A percentile compares a stretch with the other conserved stretches of the same genome.
Conservation (phyloP, 805 yeast species). For the Torulaspora indica region DNA sequence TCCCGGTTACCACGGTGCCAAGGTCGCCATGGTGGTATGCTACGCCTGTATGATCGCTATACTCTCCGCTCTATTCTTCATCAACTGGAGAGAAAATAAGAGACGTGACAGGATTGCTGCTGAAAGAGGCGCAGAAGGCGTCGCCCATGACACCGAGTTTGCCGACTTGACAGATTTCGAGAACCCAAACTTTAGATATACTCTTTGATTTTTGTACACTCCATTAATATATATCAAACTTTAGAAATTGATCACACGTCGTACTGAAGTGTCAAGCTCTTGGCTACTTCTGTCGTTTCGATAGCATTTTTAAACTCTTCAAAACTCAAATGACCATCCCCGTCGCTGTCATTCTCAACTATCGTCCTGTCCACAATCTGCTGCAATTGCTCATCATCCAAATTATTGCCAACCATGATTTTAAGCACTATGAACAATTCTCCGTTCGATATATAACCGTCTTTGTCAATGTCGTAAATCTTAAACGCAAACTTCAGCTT, state of each 20-base stretch:
- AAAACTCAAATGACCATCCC: conserved; percentile 80
- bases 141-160: conserved; percentile 26
- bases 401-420: conserved; percentile 93
- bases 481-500: conserved; percentile 85
- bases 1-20: conserved; percentile 57
- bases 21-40: conserved; percentile 47
- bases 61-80: conserved; percentile 29
- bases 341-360: conserved; percentile 84
- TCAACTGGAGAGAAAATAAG: conserved; percentile 40
- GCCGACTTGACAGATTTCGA: conserved; percentile 43
- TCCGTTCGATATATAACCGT: conserved; percentile 92
- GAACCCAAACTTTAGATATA: conserved; percentile 41
- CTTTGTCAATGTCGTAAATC: conserved; percentile 92
- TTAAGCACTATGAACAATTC: conserved; percentile 87
- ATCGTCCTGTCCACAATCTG: conserved; percentile 97
- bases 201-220: conserved; percentile 14
- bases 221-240: not conserved
- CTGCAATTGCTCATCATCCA: conserved; percentile 82
- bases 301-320: conserved; percentile 76
- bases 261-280: conserved; percentile 50
- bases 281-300: conserved; percentile 53
- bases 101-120: conserved; percentile 38
- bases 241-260: conserved; percentile 20
- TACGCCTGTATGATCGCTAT: conserved; percentile 41
- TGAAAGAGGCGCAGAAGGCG: conserved; percentile 21